Conservation (phyloP, 2,329 filamentous ascomycete genomes). For the Colletotrichum australisinense region DNA sequence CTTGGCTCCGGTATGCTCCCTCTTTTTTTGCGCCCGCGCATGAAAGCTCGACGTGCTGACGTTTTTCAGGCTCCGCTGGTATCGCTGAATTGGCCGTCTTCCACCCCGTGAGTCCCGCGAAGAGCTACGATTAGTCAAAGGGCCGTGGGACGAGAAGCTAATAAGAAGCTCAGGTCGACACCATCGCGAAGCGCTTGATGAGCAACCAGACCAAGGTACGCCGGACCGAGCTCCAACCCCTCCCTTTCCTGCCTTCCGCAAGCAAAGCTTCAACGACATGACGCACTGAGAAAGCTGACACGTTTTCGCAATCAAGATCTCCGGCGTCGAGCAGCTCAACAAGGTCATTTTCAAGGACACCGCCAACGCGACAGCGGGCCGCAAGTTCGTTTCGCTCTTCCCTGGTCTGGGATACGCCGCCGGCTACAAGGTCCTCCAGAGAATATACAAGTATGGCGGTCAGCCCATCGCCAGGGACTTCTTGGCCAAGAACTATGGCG, state of each 20-base stretch:
- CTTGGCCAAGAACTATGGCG: slow-evolving; percentile 81
- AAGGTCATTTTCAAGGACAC: slow-evolving; percentile 94
- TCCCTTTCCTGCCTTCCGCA: background rate
- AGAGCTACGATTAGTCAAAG: background rate
- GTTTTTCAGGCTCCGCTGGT: slow-evolving; percentile 82
- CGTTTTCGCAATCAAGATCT: slow-evolving; percentile 7
- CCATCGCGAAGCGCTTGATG: slow-evolving; percentile 98
- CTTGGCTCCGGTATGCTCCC: slow-evolving; percentile 82
- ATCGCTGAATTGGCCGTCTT: slow-evolving; percentile 94
- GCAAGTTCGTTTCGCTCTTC: slow-evolving; percentile 95
- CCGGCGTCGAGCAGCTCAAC: slow-evolving; percentile 73
- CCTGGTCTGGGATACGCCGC: slow-evolving; percentile 97
- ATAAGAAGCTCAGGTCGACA: slow-evolving; percentile 79
- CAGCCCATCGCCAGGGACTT: slow-evolving; percentile 96
- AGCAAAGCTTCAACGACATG: background rate
- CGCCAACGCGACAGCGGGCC: slow-evolving; percentile 74
- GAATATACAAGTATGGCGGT: slow-evolving; percentile 98
- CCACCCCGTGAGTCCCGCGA: slow-evolving; percentile 74
- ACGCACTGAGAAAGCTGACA: slow-evolving; percentile 8
- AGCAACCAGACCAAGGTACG: slow-evolving; percentile 80
- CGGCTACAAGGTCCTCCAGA: slow-evolving; percentile 96
- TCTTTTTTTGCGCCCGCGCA: slow-evolving; percentile 3
- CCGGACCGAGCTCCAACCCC: slow-evolving; percentile 54
- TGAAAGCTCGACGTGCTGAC: slow-evolving; percentile 32
- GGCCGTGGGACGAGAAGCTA: background rate